Base-by-base conservation (phyloP, 2,329 filamentous ascomycete genomes). In the Diplodia mutila region DNA sequence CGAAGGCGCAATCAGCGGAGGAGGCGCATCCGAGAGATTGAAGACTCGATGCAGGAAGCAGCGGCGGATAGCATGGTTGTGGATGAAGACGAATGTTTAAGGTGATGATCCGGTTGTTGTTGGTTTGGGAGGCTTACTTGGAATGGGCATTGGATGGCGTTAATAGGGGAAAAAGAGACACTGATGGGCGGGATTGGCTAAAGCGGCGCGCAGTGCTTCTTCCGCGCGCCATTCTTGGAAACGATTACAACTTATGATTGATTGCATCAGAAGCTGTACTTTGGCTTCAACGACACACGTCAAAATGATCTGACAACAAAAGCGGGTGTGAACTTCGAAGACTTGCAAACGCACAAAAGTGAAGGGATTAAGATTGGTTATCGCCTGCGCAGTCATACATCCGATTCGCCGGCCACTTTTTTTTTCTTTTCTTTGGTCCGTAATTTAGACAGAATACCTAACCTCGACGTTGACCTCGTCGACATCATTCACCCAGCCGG, bases 401-500 rank as follows among this genome's bases (percentile, higher is more conserved):
- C 39, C 18, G 12, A n/a, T 46, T 46, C 39, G 39, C 39, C 39
- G 34, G 29, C 12, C 34, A n/a, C 34, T 8, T 12, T 18, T 18
- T n/a, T n/a, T n/a, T 46, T 46, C n/a, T 46, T 9, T 18, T 25
- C 42, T 48, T 27, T n/a, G n/a, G n/a, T n/a, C n/a, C 48, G 18
- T 55, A 16, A 25, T 25, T 63, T 27, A 63, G 46, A 63, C 59
- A 49, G 59, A 63, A 37, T 63, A 63, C 59, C 59, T 63, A 16
- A 75, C 68, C 2, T 65, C 73, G 2, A 76, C 42, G 21, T 66
- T 69, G 5, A 75, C 66, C 9, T 64, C 67, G 1, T 73, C 65
- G 4, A 77, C 75, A 3, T 71, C 46, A 37, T 75, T 76, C 39
- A 70, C 66, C 76, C 76, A 78, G 2, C 74, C 74, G 4, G 71